Evolutionary conservation across 768 basidiomycete genomes (phyloP).

Genomic region (Naganishia vishniacii): DNA sequence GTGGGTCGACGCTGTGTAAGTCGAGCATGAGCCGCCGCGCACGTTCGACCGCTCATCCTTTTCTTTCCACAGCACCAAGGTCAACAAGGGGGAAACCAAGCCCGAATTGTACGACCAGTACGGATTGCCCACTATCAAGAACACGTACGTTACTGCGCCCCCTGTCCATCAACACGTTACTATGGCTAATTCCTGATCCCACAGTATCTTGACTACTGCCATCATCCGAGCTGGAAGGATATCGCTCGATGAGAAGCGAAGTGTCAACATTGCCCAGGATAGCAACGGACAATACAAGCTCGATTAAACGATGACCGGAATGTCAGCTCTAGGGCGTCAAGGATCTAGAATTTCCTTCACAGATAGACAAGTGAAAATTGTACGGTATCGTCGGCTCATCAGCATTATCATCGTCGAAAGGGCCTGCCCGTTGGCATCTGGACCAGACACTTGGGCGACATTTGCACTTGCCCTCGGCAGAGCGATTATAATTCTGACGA

Average conservation of each 20-base stretch:
- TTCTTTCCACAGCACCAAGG: conserved; percentile 37
- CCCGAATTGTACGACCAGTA: conserved; percentile 70
- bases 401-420: no score
- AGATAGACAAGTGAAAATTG: no score
- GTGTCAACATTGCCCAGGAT: conserved; percentile 68
- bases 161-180: no score
- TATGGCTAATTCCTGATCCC: no score
- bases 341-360: no score
- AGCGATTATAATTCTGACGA: no score
- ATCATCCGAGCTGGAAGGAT: conserved; percentile 82
- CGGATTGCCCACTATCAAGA: conserved; percentile 79
- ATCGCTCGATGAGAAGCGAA: conserved; percentile 80
- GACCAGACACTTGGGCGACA: no score
- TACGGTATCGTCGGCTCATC: no score
- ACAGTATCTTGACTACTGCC: conserved; percentile 44
- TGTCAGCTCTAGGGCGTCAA: no score
- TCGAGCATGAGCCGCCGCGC: not conserved
- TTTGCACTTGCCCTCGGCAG: no score
- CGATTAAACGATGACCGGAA: conserved; percentile 13
- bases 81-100: conserved; percentile 65
- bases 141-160: conserved; percentile 55
- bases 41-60: not conserved
- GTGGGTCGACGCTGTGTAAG: conserved; percentile 65
- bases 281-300: conserved; percentile 47
- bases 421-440: no score